A percentile compares a stretch with the other conserved stretches of the same genome.
These are phyloP conservation scores for Adenanthera pavonina DNA, from an alignment of 306 rosid species.

Conservation along the genomic window DNA sequence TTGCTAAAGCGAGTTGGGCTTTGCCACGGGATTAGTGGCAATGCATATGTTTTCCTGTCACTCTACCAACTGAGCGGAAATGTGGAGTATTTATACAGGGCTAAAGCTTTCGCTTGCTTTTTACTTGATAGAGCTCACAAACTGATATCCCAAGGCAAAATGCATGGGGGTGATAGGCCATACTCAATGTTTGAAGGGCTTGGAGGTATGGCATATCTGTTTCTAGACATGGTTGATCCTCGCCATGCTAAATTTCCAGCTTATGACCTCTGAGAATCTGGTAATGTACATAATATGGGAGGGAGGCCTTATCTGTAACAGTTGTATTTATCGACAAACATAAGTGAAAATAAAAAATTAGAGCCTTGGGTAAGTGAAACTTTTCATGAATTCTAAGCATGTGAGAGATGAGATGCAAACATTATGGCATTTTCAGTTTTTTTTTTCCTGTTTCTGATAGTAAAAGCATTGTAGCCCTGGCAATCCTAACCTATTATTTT, in stretches of 20 bases:
- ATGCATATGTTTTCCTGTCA: constrained; percentile 65
- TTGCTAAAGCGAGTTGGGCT: constrained; percentile 68
- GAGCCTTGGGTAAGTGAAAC: background rate
- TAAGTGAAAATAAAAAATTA: background rate
- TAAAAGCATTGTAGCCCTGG: background rate
- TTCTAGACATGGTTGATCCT: constrained; percentile 65
- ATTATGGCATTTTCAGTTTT: background rate
- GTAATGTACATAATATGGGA: background rate
- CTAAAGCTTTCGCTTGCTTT: constrained; percentile 76
- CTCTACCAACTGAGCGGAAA: constrained; percentile 68
- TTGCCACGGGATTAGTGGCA: constrained; percentile 82
- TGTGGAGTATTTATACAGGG: constrained; percentile 53
- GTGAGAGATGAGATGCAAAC: background rate
- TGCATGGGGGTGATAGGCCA: constrained; percentile 75
- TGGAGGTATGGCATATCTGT: constrained; percentile 71
- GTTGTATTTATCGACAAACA: background rate
- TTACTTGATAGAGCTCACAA: constrained; percentile 65
- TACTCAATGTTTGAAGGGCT: constrained; percentile 70
- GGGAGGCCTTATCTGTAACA: constrained; percentile 21
- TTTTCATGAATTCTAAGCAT: background rate
- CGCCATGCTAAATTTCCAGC: constrained; percentile 64
- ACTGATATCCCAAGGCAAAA: constrained; percentile 61
- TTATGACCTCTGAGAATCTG: constrained; percentile 52
- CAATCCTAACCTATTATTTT: background rate
- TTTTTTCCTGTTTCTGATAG: background rate